Evolutionary conservation across 768 basidiomycete species (phyloP), one percentile per base, ranked within the genome.

Genomic region (Suillus plorans): DNA sequence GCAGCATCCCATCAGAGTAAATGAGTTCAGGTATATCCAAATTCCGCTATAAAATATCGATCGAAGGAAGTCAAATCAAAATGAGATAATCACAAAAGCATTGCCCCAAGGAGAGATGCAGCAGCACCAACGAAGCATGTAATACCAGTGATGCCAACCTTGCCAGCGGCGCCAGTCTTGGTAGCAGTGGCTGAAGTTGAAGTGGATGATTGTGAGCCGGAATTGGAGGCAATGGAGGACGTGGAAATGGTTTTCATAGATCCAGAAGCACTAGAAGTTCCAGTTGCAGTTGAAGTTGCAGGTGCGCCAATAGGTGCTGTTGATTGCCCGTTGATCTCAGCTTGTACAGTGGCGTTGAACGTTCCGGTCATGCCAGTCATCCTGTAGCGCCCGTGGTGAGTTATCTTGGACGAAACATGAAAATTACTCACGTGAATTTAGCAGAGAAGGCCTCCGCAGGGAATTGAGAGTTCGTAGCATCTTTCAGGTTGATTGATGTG

Each of bases 371-470:
- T 94, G 63, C 81, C 78, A n/a, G 76, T 69, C 72, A 95, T 68
- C 9, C 90, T 92, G 67, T 55, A 45, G n/a, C n/a, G 28, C 63
- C 28, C 49, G 63, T 31, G 18, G 44, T 62, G 20, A 63, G 50
- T 63, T 31, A 34, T 10, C 18, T 45, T 55, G 3, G 10, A 31
- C 36, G 56, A 16, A 58, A 41, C 13, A 45, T 62, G 53, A 20
- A 22, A 55, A 31, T 25, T 2, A 78, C 88, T 68, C 71, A 94
- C 92, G 79, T 79, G 81, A 93, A 95, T 70, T 84, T 85, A 67
- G 93, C 84, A 8, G 92, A 92, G 81, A 94, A 96, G 0, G 91
- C 86, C 67, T 89, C 79, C 53, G 82, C 84, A 4, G 83, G 84
- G 78, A 80, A 90, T 62, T 84, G 79, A 16, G 88, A 77, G 63